Conservation (phyloP, 495 filamentous ascomycete genomes). For the Hamigera avellanea region DNA sequence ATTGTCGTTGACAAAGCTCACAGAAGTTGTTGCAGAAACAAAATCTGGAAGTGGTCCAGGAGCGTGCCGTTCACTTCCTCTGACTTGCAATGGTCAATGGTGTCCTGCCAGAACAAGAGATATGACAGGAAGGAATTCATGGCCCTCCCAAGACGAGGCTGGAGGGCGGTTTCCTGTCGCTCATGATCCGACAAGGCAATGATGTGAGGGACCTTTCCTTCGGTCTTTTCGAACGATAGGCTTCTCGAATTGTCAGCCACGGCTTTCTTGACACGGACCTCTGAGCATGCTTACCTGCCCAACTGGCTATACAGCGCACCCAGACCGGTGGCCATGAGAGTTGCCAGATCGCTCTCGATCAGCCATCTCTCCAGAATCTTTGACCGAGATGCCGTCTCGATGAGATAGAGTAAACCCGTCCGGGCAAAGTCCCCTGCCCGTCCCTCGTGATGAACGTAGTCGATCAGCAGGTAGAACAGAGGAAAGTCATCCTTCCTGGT, state of each 20-base stretch:
- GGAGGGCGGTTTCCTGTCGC: slow-evolving; percentile 23
- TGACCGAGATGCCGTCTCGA: slow-evolving; percentile 81
- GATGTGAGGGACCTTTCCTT: slow-evolving; percentile 64
- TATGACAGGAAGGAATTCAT: slow-evolving; percentile 92
- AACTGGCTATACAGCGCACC: slow-evolving; percentile 95
- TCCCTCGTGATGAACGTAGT: slow-evolving; percentile 91
- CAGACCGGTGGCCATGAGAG: slow-evolving; percentile 90
- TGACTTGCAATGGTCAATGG: slow-evolving; percentile 88
- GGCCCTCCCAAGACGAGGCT: slow-evolving; percentile 55
- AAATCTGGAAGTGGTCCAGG: slow-evolving; percentile 91
- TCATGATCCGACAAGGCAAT: slow-evolving; percentile 76
- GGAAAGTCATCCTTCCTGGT: slow-evolving; percentile 92
- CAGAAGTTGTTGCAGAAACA: slow-evolving; percentile 92
- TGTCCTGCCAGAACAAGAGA: slow-evolving; percentile 94
- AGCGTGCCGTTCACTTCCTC: slow-evolving; percentile 83
- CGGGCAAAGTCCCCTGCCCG: slow-evolving; percentile 93
- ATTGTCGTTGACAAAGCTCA: slow-evolving; percentile 30
- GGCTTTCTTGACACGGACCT: neutral
- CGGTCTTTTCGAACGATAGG: slow-evolving; percentile 25
- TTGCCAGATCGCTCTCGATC: slow-evolving; percentile 91
- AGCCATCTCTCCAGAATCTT: slow-evolving; percentile 84
- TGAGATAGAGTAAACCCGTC: slow-evolving; percentile 89
- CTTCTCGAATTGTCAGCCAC: slow-evolving; percentile 8
- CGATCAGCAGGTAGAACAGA: slow-evolving; percentile 85
- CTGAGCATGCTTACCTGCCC: slow-evolving; percentile 56